These are phyloP conservation scores for Blastobotrys indianensis DNA, from an alignment of 1,139 yeast genomes.

Conservation along the genomic window DNA sequence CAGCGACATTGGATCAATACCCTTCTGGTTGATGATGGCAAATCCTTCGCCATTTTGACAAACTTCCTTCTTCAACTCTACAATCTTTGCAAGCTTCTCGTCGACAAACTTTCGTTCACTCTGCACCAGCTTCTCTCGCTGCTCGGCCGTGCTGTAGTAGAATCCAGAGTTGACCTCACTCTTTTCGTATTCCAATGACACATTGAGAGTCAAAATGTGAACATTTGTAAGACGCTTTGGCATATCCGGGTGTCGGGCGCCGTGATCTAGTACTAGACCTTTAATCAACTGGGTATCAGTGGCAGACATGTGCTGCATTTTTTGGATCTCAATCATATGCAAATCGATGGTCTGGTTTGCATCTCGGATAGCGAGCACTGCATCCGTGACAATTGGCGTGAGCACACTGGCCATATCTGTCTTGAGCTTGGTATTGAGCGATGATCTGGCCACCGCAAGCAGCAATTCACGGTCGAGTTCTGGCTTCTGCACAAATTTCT, in stretches of 20 bases:
- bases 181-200: slow-evolving; percentile 93
- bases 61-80: slow-evolving; percentile 87
- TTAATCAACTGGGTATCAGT: slow-evolving; percentile 75
- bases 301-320: slow-evolving; percentile 91
- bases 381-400: slow-evolving; percentile 94
- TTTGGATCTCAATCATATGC: slow-evolving; percentile 97
- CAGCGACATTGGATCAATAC: slow-evolving; percentile 97
- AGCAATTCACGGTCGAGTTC: slow-evolving; percentile 76
- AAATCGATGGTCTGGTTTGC: slow-evolving; percentile 61
- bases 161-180: slow-evolving; percentile 97
- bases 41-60: slow-evolving; percentile 76
- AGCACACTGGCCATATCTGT: slow-evolving; percentile 70
- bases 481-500: slow-evolving; percentile 44
- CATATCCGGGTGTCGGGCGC: slow-evolving; percentile 99
- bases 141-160: slow-evolving; percentile 91
- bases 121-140: slow-evolving; percentile 90
- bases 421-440: slow-evolving; percentile 80
- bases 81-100: slow-evolving; percentile 83
- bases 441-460: slow-evolving; percentile 85
- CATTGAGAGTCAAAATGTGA: slow-evolving; percentile 78
- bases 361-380: slow-evolving; percentile 71
- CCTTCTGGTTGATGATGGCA: slow-evolving; percentile 96
- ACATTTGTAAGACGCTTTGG: slow-evolving; percentile 85
- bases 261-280: slow-evolving; percentile 95
- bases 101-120: slow-evolving; percentile 93